Conservation (phyloP, 2,329 filamentous ascomycete genomes). For the Sarocladiaceae sp. region DNA sequence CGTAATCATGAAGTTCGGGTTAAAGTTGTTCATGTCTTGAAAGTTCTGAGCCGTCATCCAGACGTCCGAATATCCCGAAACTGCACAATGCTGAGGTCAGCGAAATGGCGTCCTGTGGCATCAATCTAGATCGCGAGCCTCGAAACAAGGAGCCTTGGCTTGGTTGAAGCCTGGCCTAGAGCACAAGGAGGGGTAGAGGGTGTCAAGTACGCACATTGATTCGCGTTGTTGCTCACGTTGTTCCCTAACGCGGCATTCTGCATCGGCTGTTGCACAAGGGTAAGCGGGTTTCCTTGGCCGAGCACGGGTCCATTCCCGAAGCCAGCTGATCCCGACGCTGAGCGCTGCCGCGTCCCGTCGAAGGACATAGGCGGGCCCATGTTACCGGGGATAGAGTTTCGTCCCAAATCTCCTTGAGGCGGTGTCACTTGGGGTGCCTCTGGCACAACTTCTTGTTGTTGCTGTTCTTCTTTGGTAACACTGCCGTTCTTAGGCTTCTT, state of each 20-base stretch:
- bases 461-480: conserved; percentile 15
- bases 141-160: no score
- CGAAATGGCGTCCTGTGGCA: neutral
- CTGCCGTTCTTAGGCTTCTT: conserved; percentile 74
- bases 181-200: neutral
- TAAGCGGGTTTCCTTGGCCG: conserved; percentile 50
- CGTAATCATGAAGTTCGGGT: conserved; percentile 89
- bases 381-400: conserved; percentile 52
- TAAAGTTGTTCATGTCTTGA: conserved; percentile 91
- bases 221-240: conserved; percentile 52
- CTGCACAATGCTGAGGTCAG: no score
- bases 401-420: conserved; percentile 27
- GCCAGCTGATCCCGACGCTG: conserved; percentile 26
- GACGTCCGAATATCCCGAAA: conserved; percentile 75
- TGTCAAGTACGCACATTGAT: conserved; percentile 64
- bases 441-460: conserved; percentile 36
- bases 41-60: conserved; percentile 76
- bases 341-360: conserved; percentile 25
- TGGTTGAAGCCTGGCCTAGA: no score
- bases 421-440: conserved; percentile 35
- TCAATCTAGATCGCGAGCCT: no score
- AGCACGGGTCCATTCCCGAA: conserved; percentile 39
- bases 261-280: conserved; percentile 69
- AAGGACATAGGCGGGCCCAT: conserved; percentile 44
- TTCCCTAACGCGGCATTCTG: conserved; percentile 55